A percentile compares a stretch with the other conserved stretches of the same genome.
These are phyloP conservation scores for Beta macrorhiza DNA, from an alignment of 179 eudicot genomes.

Conservation along the genomic window DNA sequence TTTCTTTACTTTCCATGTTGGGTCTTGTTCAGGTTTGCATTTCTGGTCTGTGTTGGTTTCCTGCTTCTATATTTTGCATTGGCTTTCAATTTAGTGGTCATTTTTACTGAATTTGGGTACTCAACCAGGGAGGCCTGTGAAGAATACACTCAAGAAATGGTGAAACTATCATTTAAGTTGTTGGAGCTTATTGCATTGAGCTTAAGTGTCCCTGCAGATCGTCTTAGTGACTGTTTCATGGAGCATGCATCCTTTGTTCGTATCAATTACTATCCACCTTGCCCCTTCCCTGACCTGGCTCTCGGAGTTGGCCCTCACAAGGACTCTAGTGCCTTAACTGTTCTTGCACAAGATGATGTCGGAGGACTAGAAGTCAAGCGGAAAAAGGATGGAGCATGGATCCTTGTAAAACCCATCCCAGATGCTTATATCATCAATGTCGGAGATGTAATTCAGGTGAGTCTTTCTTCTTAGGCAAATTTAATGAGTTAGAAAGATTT, in stretches of 20 bases:
- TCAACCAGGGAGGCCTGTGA: slow-evolving; percentile 45
- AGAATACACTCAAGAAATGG: slow-evolving; percentile 56
- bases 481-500: not conserved
- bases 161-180: slow-evolving; percentile 43
- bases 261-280: slow-evolving; percentile 56
- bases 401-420: slow-evolving; percentile 45
- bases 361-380: slow-evolving; percentile 65
- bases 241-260: slow-evolving; percentile 49
- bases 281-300: slow-evolving; percentile 59
- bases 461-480: not conserved
- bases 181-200: slow-evolving; percentile 59
- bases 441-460: slow-evolving; percentile 74
- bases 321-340: slow-evolving; percentile 61
- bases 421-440: slow-evolving; percentile 62
- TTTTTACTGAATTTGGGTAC: not conserved
- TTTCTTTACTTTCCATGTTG: too few species aligned
- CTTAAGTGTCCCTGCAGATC: slow-evolving; percentile 39
- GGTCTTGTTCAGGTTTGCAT: not conserved
- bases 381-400: slow-evolving; percentile 56
- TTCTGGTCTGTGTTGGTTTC: not conserved
- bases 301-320: slow-evolving; percentile 75
- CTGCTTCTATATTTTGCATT: not conserved
- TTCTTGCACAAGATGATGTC: slow-evolving; percentile 59
- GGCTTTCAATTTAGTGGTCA: not conserved
- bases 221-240: slow-evolving; percentile 38